Base-by-base conservation (phyloP, 306 rosid genomes). In the Corylus heterophylla region DNA sequence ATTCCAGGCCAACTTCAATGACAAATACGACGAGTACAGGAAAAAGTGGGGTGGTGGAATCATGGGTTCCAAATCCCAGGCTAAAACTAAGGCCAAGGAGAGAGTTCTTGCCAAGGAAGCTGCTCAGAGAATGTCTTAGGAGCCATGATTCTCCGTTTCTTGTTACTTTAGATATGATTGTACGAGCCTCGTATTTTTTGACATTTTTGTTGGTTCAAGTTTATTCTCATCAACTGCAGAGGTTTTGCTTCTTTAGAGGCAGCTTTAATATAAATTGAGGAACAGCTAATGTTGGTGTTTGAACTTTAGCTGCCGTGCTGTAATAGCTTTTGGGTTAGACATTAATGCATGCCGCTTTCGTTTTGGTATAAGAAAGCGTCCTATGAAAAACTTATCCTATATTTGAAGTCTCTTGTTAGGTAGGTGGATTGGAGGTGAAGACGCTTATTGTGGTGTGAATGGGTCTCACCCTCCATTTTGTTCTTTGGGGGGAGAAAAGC, bases 31-130 rank as follows among this genome's bases (percentile, higher is more conserved):
- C 4, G 97, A 92, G 72, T 76, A 85, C 91, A 76, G 95, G 63
- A 92, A 92, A 85, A 92, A 89, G 81, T 92, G 95, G 95, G 97
- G 93, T 7, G 97, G 97, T 35, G 97, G 97, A 7, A 82, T 92
- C 82, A 92, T 92, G 97, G 95, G 97, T 35, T 92, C 97, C 78
- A 92, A 92, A 68, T 92, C 95, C 49, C 95, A 92, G 87, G 97
- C 97, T 61, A 92, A 83, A 51, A 90, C 93, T 54, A 86, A 79
- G 88, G 97, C 95, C 0, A 92, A 90, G 83, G 97, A 92, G 72
- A 89, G 83, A 79, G 72, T 90, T 45, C 78, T 92, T 44, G 97
- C 97, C 27, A 92, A 90, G 85, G 97, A 92, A 81, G 95, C 93
- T 52, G 93, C 95, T 25, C 95, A 90, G 82, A 92, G 97, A 78